These are phyloP conservation scores for Xylaria sp. DNA, from an alignment of 2,329 filamentous ascomycete genomes.

Conservation along the genomic window DNA sequence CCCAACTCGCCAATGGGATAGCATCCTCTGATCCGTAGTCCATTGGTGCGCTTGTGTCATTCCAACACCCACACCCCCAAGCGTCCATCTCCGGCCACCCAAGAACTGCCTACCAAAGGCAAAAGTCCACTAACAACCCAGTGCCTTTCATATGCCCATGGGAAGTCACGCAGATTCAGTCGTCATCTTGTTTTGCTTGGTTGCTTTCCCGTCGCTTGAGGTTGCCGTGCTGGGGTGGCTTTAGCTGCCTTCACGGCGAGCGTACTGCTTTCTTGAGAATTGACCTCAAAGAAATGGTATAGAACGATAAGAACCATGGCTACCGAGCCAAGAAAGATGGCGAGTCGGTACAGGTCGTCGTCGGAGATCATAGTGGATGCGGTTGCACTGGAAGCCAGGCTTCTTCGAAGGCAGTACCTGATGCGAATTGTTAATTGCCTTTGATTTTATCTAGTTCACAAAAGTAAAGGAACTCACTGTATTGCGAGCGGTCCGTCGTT, in stretches of 20 bases:
- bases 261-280: slow-evolving; percentile 56
- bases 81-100: background rate
- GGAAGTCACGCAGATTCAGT: slow-evolving; percentile 1
- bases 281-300: slow-evolving; percentile 96
- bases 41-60: too few species aligned
- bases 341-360: slow-evolving; percentile 84
- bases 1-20: background rate
- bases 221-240: slow-evolving; percentile 31
- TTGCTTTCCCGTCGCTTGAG: slow-evolving; percentile 30
- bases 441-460: slow-evolving; percentile 2
- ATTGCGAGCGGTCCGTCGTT: background rate
- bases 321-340: slow-evolving; percentile 87
- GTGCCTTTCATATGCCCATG: background rate
- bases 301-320: slow-evolving; percentile 92
- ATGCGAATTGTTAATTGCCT: slow-evolving; percentile 8
- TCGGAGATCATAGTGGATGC: slow-evolving; percentile 85
- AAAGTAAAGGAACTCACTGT: slow-evolving; percentile 9
- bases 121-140: background rate
- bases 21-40: background rate
- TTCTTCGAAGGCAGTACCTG: slow-evolving; percentile 16
- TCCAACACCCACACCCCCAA: background rate
- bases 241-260: slow-evolving; percentile 34
- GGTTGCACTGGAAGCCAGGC: slow-evolving; percentile 16
- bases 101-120: background rate
- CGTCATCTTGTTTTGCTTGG: slow-evolving; percentile 23